Conservation (phyloP, 2,329 filamentous ascomycete genomes). For the Aspergillus chevalieri region DNA sequence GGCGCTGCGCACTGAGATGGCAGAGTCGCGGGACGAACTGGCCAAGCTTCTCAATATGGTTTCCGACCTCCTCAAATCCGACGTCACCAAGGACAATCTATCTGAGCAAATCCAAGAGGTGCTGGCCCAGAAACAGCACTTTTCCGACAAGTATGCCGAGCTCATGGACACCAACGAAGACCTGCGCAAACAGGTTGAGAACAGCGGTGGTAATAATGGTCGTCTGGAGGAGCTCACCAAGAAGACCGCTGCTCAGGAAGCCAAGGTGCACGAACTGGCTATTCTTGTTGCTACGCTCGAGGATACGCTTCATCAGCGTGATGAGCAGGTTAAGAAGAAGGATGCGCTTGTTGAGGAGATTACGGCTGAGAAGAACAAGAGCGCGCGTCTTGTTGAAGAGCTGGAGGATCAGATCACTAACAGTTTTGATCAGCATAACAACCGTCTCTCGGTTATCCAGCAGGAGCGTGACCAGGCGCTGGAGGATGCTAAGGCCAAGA, state of each 20-base stretch:
- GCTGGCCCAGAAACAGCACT: conserved; percentile 36
- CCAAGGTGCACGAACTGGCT: conserved; percentile 52
- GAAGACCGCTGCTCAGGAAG: conserved; percentile 41
- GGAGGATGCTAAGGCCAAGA: conserved; percentile 68
- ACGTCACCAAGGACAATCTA: conserved; percentile 50
- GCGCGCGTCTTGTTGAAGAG: conserved; percentile 85
- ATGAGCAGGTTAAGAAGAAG: conserved; percentile 41
- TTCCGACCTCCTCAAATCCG: conserved; percentile 36
- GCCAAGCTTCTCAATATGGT: conserved; percentile 60
- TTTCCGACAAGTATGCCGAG: conserved; percentile 38
- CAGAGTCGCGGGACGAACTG: conserved; percentile 60
- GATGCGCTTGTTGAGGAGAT: conserved; percentile 45
- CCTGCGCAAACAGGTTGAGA: conserved; percentile 32
- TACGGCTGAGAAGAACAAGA: conserved; percentile 72
- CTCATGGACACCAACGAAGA: conserved; percentile 35
- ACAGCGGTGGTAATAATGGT: conserved; percentile 29
- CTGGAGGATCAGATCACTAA: conserved; percentile 92
- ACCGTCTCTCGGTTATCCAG: conserved; percentile 76
- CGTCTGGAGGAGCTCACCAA: conserved; percentile 34
- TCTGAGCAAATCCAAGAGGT: conserved; percentile 59
- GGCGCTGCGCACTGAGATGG: conserved; percentile 56
- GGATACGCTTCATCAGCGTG: conserved; percentile 39
- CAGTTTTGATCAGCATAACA: conserved; percentile 93
- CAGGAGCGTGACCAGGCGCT: conserved; percentile 67
- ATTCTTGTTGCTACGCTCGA: conserved; percentile 43